Conservation (phyloP, 768 basidiomycete species). For the Trametes cinnabarina region DNA sequence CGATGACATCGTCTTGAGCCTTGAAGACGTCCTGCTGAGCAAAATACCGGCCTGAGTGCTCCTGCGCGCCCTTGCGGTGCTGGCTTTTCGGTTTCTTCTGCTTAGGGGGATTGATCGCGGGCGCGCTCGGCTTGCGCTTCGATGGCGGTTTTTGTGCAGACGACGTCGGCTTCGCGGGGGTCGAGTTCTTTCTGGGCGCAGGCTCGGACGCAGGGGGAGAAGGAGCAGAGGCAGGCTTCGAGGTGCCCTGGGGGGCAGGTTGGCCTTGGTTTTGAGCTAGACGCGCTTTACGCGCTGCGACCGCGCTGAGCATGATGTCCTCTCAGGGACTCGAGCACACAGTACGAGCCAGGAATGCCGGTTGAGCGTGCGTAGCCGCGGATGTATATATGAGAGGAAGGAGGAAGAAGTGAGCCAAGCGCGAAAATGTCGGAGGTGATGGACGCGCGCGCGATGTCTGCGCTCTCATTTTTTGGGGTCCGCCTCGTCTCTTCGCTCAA, state of each 20-base stretch:
- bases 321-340: no score
- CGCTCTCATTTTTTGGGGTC: slow-evolving; percentile 1
- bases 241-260: slow-evolving; percentile 10
- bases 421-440: neutral
- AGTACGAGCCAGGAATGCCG: no score
- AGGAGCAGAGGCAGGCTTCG: neutral
- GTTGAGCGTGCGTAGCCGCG: no score
- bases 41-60: slow-evolving; percentile 34
- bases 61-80: slow-evolving; percentile 17
- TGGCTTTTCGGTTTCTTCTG: slow-evolving; percentile 27
- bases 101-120: slow-evolving; percentile 27
- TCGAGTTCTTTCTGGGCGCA: slow-evolving; percentile 6
- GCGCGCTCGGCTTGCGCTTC: slow-evolving; percentile 46
- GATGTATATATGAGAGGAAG: no score
- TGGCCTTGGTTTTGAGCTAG: slow-evolving; percentile 26
- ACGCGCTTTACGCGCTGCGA: slow-evolving; percentile 70
- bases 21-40: slow-evolving; percentile 33
- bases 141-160: slow-evolving; percentile 28
- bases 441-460: neutral
- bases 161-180: neutral
- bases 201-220: slow-evolving; percentile 16
- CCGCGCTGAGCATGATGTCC: slow-evolving; percentile 60
- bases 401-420: neutral
- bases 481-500: no score
- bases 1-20: slow-evolving; percentile 34